These are phyloP conservation scores for Calonectria naviculata DNA, from an alignment of 2,329 filamentous ascomycete species.

Conservation along the genomic window DNA sequence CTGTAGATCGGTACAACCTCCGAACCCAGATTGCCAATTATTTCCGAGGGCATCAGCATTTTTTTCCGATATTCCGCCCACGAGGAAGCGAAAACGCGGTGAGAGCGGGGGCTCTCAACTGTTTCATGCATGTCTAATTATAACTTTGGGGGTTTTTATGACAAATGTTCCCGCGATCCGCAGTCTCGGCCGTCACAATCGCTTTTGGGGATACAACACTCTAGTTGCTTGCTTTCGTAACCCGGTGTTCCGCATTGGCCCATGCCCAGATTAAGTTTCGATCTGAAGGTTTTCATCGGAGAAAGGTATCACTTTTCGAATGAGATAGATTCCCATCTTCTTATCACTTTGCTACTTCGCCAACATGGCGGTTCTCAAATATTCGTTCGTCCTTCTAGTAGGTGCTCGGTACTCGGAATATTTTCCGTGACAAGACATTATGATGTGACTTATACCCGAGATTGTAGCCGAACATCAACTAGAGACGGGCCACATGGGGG, in stretches of 20 bases:
- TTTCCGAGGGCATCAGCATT: background rate
- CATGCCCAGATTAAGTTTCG: background rate
- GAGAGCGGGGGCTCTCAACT: no score
- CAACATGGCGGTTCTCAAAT: background rate
- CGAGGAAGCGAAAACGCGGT: background rate
- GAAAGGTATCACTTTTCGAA: background rate
- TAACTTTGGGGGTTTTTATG: background rate
- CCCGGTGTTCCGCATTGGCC: background rate
- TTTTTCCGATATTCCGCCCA: slow-evolving; percentile 1
- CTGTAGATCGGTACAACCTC: background rate
- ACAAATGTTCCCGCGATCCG: background rate
- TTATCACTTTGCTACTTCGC: background rate
- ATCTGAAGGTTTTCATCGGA: background rate
- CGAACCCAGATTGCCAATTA: background rate
- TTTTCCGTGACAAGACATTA: background rate
- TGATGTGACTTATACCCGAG: background rate
- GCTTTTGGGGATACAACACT: background rate
- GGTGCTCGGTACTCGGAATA: background rate
- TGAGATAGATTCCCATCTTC: background rate
- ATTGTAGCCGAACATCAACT: background rate
- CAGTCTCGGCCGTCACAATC: background rate
- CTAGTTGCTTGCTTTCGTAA: background rate
- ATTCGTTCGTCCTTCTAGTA: background rate
- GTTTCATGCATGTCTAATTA: background rate
- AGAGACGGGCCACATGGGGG: background rate